Base-by-base conservation (phyloP, 306 rosid genomes). In the Luffa aegyptiaca region DNA sequence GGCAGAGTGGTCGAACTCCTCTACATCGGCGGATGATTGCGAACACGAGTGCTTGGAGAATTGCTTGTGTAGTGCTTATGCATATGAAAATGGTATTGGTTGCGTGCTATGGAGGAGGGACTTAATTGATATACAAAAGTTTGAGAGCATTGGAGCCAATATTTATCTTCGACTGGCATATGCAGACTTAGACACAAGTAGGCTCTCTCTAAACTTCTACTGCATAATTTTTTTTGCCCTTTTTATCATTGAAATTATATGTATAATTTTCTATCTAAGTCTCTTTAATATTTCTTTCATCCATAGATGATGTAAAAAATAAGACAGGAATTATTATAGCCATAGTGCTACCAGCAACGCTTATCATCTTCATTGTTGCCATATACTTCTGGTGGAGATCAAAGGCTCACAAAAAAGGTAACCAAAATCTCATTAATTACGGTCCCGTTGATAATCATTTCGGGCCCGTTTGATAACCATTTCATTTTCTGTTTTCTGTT, bases 41-140 rank as follows among this genome's bases (percentile, higher is more conserved):
- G n/a, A 21, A 39, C 36, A 2, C 0, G 35, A 13, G 76, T 90
- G 93, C 79, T 70, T 71, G 16, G 37, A 17, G 10, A 85, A 85
- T 51, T 90, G 93, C 62, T 84, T 89, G 16, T 90, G 93, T 71
- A 80, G 36, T 31, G 87, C 87, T 1, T 87, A 83, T 82, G 86
- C 91, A 7, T 83, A 81, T 78, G 82, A 78, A 1, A 84, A 84
- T 9, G 82, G 45, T 1, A 76, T 66, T 39, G 85, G 90, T 68
- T 89, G 93, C 17, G 70, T 86, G 42, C 21, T 80, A 49, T 89
- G 93, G 93, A 74, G 9, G 51, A 76, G 48, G 4, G 18, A 76
- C 62, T 83, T 89, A 9, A 9, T 80, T 39, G 93, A 89, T 42
- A 61, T 86, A 18, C 79, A 69, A 68, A 66, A 37, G 18, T 56